Conservation (phyloP, 2,329 filamentous ascomycete genomes). For the Alternaria tenuissima region DNA sequence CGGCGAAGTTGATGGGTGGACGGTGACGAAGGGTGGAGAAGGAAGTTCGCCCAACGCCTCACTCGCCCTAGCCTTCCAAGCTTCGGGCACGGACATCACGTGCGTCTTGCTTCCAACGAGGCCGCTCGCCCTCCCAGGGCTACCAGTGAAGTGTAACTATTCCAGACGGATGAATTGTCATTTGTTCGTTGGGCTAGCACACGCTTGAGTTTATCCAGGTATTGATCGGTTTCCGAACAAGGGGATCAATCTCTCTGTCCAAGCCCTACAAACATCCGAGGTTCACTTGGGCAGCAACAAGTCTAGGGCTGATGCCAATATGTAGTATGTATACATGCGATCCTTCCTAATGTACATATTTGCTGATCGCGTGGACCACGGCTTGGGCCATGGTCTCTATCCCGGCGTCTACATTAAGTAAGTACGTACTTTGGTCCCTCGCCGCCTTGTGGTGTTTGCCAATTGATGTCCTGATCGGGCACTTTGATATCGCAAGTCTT, state of each 20-base stretch:
- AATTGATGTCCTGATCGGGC: slow-evolving; percentile 95
- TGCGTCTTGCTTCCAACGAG: not conserved
- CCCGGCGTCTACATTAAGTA: slow-evolving; percentile 51
- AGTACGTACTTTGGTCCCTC: slow-evolving; percentile 74
- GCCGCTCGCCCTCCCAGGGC: slow-evolving; percentile 8
- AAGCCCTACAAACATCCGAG: not conserved
- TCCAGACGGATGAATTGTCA: not conserved
- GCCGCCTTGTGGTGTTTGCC: slow-evolving; percentile 86
- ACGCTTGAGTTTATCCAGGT: not conserved
- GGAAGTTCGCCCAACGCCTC: slow-evolving; percentile 21
- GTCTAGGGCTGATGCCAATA: slow-evolving; percentile 13
- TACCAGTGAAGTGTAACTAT: slow-evolving; percentile 2
- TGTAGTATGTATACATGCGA: slow-evolving; percentile 12
- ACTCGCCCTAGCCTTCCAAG: slow-evolving; percentile 12
- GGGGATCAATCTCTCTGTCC: not conserved
- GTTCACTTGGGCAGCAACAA: slow-evolving; percentile 23
- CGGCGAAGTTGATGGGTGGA: slow-evolving; percentile 29
- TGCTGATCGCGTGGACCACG: not conserved
- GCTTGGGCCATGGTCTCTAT: not conserved
- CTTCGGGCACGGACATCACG: slow-evolving; percentile 22
- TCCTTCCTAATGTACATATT: slow-evolving; percentile 19
- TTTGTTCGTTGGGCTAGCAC: not conserved
- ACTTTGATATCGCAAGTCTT: slow-evolving; percentile 99
- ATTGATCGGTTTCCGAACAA: not conserved
- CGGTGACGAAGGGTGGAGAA: slow-evolving; percentile 24